These are phyloP conservation scores for Amoebophrya sp. DNA, from an alignment of 169 alveolate species.

Conservation along the genomic window DNA sequence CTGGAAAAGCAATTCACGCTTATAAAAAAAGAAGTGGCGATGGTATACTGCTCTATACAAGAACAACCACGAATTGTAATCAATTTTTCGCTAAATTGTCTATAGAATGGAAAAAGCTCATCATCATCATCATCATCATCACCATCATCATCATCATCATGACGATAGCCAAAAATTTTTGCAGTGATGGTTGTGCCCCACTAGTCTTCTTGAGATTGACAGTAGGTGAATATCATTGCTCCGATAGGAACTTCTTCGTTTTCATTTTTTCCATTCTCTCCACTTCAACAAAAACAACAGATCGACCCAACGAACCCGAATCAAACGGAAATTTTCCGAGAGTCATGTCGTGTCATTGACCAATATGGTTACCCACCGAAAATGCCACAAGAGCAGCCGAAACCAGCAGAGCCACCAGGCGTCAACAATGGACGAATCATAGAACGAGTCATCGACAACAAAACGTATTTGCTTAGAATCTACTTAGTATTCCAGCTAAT, in stretches of 20 bases:
- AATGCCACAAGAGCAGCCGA: not conserved
- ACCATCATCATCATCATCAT: too few relatives aligned
- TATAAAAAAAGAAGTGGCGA: not conserved
- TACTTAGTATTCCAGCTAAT: too few relatives aligned
- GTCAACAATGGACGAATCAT: not conserved
- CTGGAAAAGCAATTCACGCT: not conserved
- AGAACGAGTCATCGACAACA: not conserved
- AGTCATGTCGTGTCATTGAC: not conserved
- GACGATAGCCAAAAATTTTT: too few relatives aligned
- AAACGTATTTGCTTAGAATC: too few relatives aligned
- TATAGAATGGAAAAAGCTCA: too few relatives aligned
- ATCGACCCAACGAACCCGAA: not conserved
- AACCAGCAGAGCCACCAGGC: not conserved
- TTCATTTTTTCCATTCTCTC: not conserved
- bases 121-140: too few relatives aligned
- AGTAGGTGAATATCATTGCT: too few relatives aligned
- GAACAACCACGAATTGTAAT: too few relatives aligned
- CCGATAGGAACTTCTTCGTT: not conserved
- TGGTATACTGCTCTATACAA: too few relatives aligned
- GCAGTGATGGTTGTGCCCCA: too few relatives aligned
- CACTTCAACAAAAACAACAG: not conserved
- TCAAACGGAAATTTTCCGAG: not conserved
- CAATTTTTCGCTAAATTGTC: too few relatives aligned
- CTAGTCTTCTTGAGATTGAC: too few relatives aligned
- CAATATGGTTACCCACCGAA: not conserved